Evolutionary conservation across 495 filamentous ascomycete species (phyloP).

Genomic region (Parathielavia hyrcaniae): DNA sequence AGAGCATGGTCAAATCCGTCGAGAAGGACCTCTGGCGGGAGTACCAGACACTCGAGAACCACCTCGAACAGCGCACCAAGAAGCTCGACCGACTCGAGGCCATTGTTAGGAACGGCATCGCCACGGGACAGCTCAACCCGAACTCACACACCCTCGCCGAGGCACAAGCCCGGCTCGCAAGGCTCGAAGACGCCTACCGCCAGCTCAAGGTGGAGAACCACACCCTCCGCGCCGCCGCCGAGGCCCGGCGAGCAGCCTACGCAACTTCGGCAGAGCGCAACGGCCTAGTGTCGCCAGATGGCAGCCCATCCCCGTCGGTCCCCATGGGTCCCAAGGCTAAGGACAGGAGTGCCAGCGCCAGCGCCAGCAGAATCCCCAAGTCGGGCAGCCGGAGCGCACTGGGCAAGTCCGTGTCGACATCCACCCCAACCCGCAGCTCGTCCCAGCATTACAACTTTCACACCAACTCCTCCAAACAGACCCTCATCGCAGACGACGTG

Average conservation of each 20-base stretch:
- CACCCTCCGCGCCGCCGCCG: conserved; percentile 54
- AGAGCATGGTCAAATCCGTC: conserved; percentile 68
- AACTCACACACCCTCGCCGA: conserved; percentile 32
- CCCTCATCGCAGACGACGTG: neutral
- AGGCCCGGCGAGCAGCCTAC: conserved; percentile 37
- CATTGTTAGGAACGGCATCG: conserved; percentile 53
- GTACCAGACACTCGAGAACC: conserved; percentile 78
- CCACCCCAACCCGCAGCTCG: conserved; percentile 1
- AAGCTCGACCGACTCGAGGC: conserved; percentile 83
- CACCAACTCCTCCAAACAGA: neutral
- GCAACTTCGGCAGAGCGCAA: conserved; percentile 20
- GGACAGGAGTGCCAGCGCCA: conserved; percentile 25
- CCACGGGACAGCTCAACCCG: conserved; percentile 35
- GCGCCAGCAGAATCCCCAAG: conserved; percentile 35
- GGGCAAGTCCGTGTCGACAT: neutral
- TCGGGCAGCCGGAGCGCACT: conserved; percentile 21
- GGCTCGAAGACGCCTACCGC: conserved; percentile 72
- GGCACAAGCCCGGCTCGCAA: conserved; percentile 53
- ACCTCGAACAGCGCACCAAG: conserved; percentile 69
- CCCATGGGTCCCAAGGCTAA: conserved; percentile 43
- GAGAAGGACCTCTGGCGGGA: conserved; percentile 86
- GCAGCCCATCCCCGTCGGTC: conserved; percentile 45
- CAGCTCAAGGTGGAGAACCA: conserved; percentile 78
- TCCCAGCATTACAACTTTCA: neutral
- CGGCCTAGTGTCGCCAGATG: conserved; percentile 24